Base-by-base conservation (phyloP, 192 early-diverging fungal genomes). In the Backusella mclennaniae region DNA sequence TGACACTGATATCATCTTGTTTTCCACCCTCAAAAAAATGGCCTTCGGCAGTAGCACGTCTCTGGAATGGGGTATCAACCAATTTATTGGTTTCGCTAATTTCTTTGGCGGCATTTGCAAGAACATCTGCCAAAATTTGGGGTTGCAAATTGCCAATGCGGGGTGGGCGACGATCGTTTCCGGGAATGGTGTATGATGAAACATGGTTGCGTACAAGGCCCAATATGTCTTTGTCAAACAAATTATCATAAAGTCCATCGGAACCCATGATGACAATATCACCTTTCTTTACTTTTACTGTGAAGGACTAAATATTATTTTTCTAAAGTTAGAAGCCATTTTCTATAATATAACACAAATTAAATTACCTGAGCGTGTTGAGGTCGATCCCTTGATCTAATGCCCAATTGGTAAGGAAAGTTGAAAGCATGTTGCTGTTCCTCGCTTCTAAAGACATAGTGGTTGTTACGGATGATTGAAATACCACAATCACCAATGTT, bases 401-500 rank as follows among this genome's bases (percentile, higher is more conserved):
- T 96, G 41, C 97, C 95, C 33, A 99, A 90, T 78, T 99, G 97
- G 78, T 89, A 97, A 6, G 97, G 97, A 77, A 93, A 98, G 83
- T 99, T 99, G 85, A 99, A 99, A 31, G 95, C 96, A 84, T 99
- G 96, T 82, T 98, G 96, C 76, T 98, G 97, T 80, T 98, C 96
- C 84, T 98, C 96, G 35, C 91, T 96, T 38, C 96, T 87, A 82
- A 97, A 99, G 11, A 96, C 89, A 80, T 93, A 88, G 71, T 95
- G 92, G 66, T 92, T 92, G 68, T 92, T 87, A 42, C 97, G 93
- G 66, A 99, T 93, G 2, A 99, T 86, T 36, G 92, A 86, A 70
- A 98, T 85, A 1, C 95, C 94, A 77, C 95, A 96, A 82, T 99
- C 97, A 66, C 97, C 97, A 49, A 99, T 84, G 70, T 97, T 97